Evolutionary conservation across 2,329 filamentous ascomycete genomes (phyloP), one percentile per base, ranked within the genome.

Genomic region (Fusarium caatingaense): DNA sequence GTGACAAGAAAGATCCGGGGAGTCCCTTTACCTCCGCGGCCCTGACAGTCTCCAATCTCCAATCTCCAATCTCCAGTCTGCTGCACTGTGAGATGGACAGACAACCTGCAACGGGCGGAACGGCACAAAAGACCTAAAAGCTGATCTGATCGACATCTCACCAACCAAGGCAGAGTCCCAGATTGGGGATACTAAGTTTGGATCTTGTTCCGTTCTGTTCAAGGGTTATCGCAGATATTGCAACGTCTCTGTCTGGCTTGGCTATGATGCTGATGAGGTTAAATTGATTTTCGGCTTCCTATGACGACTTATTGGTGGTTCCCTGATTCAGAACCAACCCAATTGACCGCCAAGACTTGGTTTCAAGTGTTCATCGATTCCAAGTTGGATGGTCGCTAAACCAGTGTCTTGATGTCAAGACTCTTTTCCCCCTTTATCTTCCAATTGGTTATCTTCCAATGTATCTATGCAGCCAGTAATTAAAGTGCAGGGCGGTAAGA

Each of bases 301-400:
- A 71, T 71, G 68, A 71, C 68, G 68, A 71, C 45, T 51, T 64
- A 41, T 27, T 60, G 59, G 65, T 57, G 44, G 34, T 69, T 66
- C 65, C 60, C 49, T 69, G 65, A 65, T 69, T 60, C 51, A 66
- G 55, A 42, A 60, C 41, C 32, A 63, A 49, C 34, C 32, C 23
- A 16, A 27, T 20, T 34, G 32, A 23, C 47, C 53, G 41, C 40
- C 65, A 60, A 68, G 64, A 46, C 28, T 51, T 30, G 16, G 30
- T 46, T 58, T 51, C 64, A 46, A 64, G 23, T 18, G 58, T 60
- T 68, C 64, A 56, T 60, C 48, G 59, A 68, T 45, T 50, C 28
- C 53, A 60, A 56, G 44, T 66, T 66, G 49, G 49, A 37, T 13
- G 56, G 48, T 50, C 62, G 30, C 56, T 66, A 62, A 48, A 34